Evolutionary conservation across 441 rosid species (phyloP), one percentile per base, ranked within the genome.

Genomic region (Corymbia calophylla): DNA sequence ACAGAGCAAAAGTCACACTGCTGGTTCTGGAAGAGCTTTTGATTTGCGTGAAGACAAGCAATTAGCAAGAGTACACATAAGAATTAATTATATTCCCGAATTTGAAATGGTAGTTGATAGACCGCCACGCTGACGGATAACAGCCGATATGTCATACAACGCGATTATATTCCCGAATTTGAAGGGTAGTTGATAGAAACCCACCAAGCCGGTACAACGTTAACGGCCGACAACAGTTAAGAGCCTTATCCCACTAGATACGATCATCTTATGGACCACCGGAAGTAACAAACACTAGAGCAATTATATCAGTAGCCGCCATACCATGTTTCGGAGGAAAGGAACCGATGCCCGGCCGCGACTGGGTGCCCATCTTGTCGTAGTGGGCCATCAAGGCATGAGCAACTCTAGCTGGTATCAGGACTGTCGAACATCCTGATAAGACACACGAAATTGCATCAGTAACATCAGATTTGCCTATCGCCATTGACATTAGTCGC

Each of bases 351-450:
- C 87, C 90, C 86, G 91, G 89, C 90, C 93, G 91, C 73, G 98
- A 91, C 70, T 93, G 94, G 82, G 91, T 91, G 86, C 97, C 94
- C 94, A 93, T 90, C 91, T 93, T 96, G 93, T 96, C 96, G 91
- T 95, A 95, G 88, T 96, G 99, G 88, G 92, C 64, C 90, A 56
- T 89, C 73, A 89, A 14, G 86, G 90, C 90, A 35, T 89, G 88
- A 23, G 88, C 90, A 48, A 89, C 90, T 49, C 95, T 95, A 73
- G 97, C 96, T 51, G 99, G 99, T 89, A 97, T 93, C 53, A 97
- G 92, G 27, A 86, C 88, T 9, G 90, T 89, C 29, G 99, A 93
- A 89, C 97, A 93, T 29, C 97, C 98, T 96, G 92, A 64, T 17
- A 44, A 88, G 73, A 31, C 58, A 13, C 21, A 19, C 31, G 23